Percentiles rank a stretch among this genome's conserved stretches.
Evolutionary conservation across 83 land plant species (phyloP).

Genomic region (Picea mariana): DNA sequence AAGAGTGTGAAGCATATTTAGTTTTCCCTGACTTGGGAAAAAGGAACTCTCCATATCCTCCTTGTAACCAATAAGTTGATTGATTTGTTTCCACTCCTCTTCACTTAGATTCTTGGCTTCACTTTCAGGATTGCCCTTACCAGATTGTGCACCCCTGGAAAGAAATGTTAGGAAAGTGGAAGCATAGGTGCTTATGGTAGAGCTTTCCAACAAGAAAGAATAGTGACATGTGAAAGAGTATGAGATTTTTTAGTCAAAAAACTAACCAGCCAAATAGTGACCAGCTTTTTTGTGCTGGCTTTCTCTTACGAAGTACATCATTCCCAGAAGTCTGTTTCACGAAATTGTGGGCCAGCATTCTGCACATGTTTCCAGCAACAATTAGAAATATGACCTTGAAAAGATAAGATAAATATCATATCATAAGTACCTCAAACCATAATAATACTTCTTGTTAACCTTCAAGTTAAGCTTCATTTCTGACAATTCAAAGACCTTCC

Average conservation of each 20-base stretch:
- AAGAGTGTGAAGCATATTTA: conserved; percentile 58
- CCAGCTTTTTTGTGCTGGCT: conserved; percentile 67
- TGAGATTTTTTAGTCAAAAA: neutral
- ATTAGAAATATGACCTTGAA: no score
- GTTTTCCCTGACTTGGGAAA: conserved; percentile 37
- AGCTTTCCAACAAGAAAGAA: neutral
- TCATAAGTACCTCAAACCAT: no score
- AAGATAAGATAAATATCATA: no score
- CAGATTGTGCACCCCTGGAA: neutral
- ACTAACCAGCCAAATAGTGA: conserved; percentile 85
- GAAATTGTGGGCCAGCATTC: conserved; percentile 94
- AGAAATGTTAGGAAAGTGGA: neutral
- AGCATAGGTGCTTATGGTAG: neutral
- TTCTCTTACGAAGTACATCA: conserved; percentile 33
- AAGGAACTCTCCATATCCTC: conserved; percentile 56
- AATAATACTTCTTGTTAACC: no score
- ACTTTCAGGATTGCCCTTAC: conserved; percentile 29
- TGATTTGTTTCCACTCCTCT: conserved; percentile 86
- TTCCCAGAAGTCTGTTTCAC: conserved; percentile 68
- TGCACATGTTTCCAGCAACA: conserved; percentile 22
- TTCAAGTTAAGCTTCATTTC: no score
- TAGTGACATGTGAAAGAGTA: neutral
- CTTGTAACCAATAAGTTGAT: conserved; percentile 87
- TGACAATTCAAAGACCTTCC: no score
- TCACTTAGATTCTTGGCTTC: conserved; percentile 56